Evolutionary conservation across 257 asterid genomes (phyloP), one percentile per base, ranked within the genome.

Genomic region (Rhazya stricta): DNA sequence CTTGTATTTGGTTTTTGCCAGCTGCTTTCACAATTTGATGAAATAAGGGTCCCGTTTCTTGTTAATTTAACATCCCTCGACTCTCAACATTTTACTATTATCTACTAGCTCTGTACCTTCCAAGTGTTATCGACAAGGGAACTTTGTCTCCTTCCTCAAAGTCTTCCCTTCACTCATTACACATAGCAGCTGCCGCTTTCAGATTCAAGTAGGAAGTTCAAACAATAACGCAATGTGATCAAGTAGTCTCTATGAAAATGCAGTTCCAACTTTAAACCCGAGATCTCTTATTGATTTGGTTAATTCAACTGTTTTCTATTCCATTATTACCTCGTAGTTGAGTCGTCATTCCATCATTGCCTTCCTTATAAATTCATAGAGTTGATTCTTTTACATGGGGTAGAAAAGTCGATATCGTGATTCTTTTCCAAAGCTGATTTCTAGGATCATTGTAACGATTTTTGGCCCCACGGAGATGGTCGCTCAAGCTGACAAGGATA

Each of bases 21-120:
- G 81, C 78, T 76, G 81, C 78, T 76, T 58, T 63, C 54, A 63
- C 69, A 63, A 18, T 63, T 63, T 34, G 27, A 56, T 53, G 41
- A 74, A 56, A 74, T 67, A 71, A 75, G 54, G 77, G 77, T 77
- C 72, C 43, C 41, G 8, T 71, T 41, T n/a, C 65, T 53, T n/a
- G 37, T 34, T 32, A 37, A 62, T 10, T 30, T 16, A 74, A 37
- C 46, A 34, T 4, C 18, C 12, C 42, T 58, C 68, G 5, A 1
- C 16, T 5, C 18, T 25, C 23, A 11, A 34, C 45, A 71, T 21
- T 54, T 37, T 30, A 10, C 63, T 25, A 45, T 45, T 6, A 43
- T 36, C 71, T 37, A 23, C n/a, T 42, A 23, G 37, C 15, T 12
- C 21, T 67, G 36, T 68, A 4, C 5, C n/a, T 25, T 71, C 46